Evolutionary conservation across 1,284 basidiomycete species (phyloP), one percentile per base, ranked within the genome.

Genomic region (Singerocomus inundabilis): DNA sequence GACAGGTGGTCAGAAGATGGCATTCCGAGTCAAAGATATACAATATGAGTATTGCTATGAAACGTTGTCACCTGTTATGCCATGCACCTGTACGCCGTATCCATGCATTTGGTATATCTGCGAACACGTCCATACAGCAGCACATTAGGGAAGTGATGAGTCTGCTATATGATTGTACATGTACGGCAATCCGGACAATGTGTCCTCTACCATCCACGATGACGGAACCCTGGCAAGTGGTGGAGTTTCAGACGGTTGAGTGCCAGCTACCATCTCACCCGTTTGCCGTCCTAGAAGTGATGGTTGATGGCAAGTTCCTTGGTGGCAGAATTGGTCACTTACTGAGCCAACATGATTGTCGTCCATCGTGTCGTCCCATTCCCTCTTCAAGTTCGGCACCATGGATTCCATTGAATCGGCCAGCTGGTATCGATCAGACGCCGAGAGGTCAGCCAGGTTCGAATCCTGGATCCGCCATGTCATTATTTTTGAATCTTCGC

Each of bases 401-500:
- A 52, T 55, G 10, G 40, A 15, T 42, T 66, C 44, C 49, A 63
- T 56, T 9, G 35, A 12, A 25, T 48, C 44, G 26, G 52, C 60
- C 41, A 32, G 32, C 15, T 46, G n/a, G n/a, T n/a, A n/a, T n/a
- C n/a, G 47, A 39, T 49, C 33, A 10, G 25, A 33, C 7, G 3
- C 42, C 9, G 24, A 30, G 18, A 21, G 11, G 44, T 31, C 48
- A 12, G 26, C 13, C 4, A 29, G 6, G 25, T 10, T n/a, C 1
- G 40, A 44, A 10, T 50, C 39, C 38, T 60, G 53, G 15, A 52
- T 53, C 8, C 72, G 60, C 83, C 84, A 85, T 4, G 77, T 54
- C 36, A 75, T 72, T 40, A 85, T 69, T 52, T 74, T 79, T 0
- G 73, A 69, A 53, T 86, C 83, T 69, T 86, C 84, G 2, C 83